Evolutionary conservation across 176 grass and related monocot genomes (phyloP).

Genomic region (Juncus effusus): DNA sequence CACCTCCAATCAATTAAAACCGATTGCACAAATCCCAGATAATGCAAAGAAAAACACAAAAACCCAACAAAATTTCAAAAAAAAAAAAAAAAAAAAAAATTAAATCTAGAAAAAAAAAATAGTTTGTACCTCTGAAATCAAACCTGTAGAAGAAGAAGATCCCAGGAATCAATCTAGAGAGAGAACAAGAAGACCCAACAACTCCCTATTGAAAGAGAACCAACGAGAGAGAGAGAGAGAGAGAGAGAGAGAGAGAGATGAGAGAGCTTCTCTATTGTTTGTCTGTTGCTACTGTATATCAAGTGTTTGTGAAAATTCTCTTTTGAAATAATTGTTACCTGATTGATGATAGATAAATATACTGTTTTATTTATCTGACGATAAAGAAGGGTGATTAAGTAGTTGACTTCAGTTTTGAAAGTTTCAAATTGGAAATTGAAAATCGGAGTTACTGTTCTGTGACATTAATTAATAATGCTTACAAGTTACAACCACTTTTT

Average conservation of each 20-base stretch:
- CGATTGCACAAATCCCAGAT: background rate
- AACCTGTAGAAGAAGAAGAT: constrained; percentile 10
- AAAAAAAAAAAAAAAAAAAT: constrained; percentile 11
- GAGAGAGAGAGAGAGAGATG: background rate
- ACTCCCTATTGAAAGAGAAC: background rate
- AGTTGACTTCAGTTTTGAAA: background rate
- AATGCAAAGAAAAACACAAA: too few species aligned
- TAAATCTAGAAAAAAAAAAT: background rate
- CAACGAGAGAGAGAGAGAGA: constrained; percentile 4
- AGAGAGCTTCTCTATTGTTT: background rate
- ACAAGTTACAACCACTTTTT: too few species aligned
- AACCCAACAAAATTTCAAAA: background rate
- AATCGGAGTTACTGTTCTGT: too few species aligned
- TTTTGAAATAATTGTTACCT: constrained; percentile 1
- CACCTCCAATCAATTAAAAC: background rate
- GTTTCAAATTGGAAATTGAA: too few species aligned
- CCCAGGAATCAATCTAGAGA: background rate
- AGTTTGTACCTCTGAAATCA: constrained; percentile 9
- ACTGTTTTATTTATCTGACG: constrained; percentile 1
- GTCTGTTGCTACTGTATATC: constrained; percentile 3
- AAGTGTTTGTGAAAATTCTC: background rate
- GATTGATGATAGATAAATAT: background rate
- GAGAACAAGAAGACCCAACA: constrained; percentile 24
- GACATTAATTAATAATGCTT: too few species aligned
- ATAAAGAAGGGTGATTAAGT: too few species aligned